Conservation (phyloP, 176 grass and related monocot species). For the Musa acuminata region DNA sequence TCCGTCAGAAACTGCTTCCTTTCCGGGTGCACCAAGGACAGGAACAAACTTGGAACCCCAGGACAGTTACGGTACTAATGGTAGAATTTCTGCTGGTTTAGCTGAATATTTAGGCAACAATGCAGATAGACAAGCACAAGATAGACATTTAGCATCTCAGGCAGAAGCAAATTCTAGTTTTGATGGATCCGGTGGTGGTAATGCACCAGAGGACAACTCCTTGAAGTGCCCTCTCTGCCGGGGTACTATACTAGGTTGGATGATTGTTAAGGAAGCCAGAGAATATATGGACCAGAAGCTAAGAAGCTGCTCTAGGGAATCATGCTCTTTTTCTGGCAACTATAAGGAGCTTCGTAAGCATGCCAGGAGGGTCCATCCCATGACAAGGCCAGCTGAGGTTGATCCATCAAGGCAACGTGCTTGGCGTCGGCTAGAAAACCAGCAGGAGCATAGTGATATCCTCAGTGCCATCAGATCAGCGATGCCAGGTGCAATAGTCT, state of each 20-base stretch:
- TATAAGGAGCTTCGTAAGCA: conserved; percentile 35
- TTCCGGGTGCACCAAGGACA: neutral
- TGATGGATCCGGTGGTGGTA: conserved; percentile 2
- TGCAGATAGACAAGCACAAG: neutral
- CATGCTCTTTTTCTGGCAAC: conserved; percentile 32
- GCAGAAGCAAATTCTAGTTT: neutral
- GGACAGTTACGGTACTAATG: neutral
- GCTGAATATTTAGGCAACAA: neutral
- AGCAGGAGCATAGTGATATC: conserved; percentile 30
- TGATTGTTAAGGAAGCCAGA: conserved; percentile 28
- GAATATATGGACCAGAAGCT: conserved; percentile 33
- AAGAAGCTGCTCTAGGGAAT: conserved; percentile 30
- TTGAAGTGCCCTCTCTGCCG: conserved; percentile 37
- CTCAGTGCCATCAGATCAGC: conserved; percentile 29
- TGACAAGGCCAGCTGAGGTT: conserved; percentile 29
- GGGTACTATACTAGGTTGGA: conserved; percentile 22
- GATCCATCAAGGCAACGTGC: conserved; percentile 29
- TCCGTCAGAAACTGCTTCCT: neutral
- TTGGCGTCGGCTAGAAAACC: conserved; percentile 29
- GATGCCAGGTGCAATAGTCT: conserved; percentile 5
- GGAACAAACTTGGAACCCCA: neutral
- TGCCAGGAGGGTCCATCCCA: conserved; percentile 27
- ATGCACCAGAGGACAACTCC: neutral
- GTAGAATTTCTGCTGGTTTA: neutral
- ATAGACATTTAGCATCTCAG: conserved; percentile 8